phyloP scores from a whole-genome alignment of 495 filamentous ascomycete genomes.

The Tuber microsphaerosporum region DNA sequence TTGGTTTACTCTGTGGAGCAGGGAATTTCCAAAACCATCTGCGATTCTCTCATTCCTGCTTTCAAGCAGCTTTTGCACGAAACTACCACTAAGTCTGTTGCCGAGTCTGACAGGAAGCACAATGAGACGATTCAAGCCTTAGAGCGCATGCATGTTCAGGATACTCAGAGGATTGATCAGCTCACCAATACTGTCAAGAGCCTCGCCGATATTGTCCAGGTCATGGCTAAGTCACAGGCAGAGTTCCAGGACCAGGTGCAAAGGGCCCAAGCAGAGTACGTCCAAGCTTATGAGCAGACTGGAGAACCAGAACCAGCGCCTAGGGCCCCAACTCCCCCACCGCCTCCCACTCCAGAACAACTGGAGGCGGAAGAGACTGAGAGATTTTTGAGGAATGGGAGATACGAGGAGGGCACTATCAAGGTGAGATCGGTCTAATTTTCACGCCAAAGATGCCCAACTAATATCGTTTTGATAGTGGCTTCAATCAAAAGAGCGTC shows the following conservation, averaged over 20 bases:
- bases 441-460: not conserved
- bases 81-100: conserved; percentile 54
- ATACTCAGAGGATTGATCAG: conserved; percentile 74
- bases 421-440: conserved; percentile 47
- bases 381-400: conserved; percentile 56
- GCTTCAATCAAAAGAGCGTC: conserved; percentile 68
- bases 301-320: conserved; percentile 32
- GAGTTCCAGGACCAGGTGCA: conserved; percentile 42
- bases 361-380: conserved; percentile 59
- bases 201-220: conserved; percentile 61
- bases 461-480: conserved; percentile 53
- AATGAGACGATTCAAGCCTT: conserved; percentile 56
- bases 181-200: conserved; percentile 62
- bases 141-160: conserved; percentile 62
- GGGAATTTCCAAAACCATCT: conserved; percentile 56
- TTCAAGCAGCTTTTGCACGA: conserved; percentile 55
- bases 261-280: conserved; percentile 42
- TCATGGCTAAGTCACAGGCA: conserved; percentile 36
- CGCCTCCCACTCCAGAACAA: conserved; percentile 55
- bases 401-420: conserved; percentile 64
- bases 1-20: conserved; percentile 61
- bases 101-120: conserved; percentile 60
- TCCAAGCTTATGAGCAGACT: conserved; percentile 37
- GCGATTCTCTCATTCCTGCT: conserved; percentile 56
- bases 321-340: conserved; percentile 44